Evolutionary conservation across 1,284 basidiomycete genomes (phyloP).

Genomic region (Coniferiporia sulphurascens): DNA sequence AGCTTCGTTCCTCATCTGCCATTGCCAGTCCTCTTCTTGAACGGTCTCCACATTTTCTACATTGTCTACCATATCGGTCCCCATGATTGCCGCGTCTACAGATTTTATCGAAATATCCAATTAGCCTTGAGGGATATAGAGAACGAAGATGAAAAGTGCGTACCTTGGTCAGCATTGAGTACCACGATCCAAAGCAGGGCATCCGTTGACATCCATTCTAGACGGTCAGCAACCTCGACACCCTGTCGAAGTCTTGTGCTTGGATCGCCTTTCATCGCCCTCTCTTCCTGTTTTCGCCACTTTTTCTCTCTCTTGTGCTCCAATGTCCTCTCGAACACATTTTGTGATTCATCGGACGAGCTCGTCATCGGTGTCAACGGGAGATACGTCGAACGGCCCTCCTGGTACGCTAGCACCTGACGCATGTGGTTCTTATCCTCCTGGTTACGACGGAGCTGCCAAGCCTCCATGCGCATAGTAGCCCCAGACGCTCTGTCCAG

Average conservation of each 20-base stretch:
- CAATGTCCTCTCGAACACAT: not conserved
- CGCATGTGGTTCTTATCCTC: not conserved
- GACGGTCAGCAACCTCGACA: not conserved
- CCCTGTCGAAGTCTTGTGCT: not conserved
- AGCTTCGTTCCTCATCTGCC: not conserved
- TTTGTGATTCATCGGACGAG: not conserved
- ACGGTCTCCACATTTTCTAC: not conserved
- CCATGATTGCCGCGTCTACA: not conserved
- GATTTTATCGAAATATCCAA: not conserved
- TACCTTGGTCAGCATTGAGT: not conserved
- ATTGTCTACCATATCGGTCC: not conserved
- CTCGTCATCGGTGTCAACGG: not conserved
- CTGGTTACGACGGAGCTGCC: not conserved
- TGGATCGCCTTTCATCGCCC: not conserved
- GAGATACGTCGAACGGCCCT: not conserved
- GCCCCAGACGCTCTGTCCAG: not conserved
- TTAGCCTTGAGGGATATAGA: not conserved
- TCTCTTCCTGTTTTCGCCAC: not conserved
- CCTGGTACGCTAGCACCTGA: not conserved
- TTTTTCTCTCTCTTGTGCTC: not conserved
- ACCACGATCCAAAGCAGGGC: not conserved
- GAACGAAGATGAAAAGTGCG: not conserved
- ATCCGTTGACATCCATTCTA: not conserved
- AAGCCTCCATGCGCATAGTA: not conserved
- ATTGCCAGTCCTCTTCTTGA: not conserved